These are phyloP conservation scores for Hypoxylon sp. DNA, from an alignment of 2,329 filamentous ascomycete genomes.

Conservation along the genomic window DNA sequence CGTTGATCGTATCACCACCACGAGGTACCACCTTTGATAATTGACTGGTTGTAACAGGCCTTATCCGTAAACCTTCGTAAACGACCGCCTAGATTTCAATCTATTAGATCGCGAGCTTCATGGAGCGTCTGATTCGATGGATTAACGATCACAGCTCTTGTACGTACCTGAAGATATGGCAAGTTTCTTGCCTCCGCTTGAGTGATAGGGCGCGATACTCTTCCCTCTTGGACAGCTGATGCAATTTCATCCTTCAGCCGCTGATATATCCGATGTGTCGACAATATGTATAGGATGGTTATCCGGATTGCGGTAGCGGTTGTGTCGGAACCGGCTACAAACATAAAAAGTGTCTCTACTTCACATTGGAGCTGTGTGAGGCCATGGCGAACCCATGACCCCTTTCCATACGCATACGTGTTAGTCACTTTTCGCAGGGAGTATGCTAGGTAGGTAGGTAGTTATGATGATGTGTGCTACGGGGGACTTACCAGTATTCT, in stretches of 20 bases:
- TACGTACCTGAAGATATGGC: constrained; percentile 51
- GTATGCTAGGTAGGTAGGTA: neutral
- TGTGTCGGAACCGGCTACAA: constrained; percentile 62
- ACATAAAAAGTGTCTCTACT: constrained; percentile 52
- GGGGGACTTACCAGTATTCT: constrained; percentile 45
- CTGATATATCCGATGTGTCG: constrained; percentile 60
- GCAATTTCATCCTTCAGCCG: constrained; percentile 64
- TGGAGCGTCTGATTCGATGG: neutral
- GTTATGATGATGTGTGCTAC: neutral
- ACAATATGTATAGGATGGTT: constrained; percentile 64
- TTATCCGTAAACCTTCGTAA: constrained; percentile 58
- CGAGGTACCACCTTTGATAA: constrained; percentile 50
- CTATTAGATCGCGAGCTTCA: neutral
- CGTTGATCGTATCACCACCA: constrained; percentile 52
- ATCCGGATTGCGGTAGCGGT: constrained; percentile 64
- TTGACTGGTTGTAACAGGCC: constrained; percentile 52
- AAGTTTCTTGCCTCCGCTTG: constrained; percentile 52
- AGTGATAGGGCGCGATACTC: constrained; percentile 52
- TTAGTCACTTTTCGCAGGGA: neutral
- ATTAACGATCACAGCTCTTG: neutral
- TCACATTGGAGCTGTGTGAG: constrained; percentile 52
- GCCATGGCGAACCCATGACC: constrained; percentile 54
- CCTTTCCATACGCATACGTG: constrained; percentile 36
- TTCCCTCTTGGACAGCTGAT: constrained; percentile 53
- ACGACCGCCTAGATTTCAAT: constrained; percentile 53